Evolutionary conservation across 768 basidiomycete genomes (phyloP).

Genomic region (Kwoniella sp.): DNA sequence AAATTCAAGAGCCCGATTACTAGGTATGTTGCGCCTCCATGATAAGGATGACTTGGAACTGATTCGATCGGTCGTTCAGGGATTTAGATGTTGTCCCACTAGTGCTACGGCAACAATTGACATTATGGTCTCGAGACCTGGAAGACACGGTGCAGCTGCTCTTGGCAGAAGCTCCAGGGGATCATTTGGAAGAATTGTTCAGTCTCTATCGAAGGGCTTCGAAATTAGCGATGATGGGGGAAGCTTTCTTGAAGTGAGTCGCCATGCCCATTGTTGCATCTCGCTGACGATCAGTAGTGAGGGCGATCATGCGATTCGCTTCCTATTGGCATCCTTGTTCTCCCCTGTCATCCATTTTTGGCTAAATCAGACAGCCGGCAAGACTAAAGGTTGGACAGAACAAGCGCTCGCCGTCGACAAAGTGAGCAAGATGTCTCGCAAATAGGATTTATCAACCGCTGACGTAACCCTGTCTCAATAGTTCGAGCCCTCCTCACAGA

Average conservation of each 20-base stretch:
- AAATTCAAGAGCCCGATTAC: constrained; percentile 81
- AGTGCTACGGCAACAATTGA: constrained; percentile 35
- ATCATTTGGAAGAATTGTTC: constrained; percentile 71
- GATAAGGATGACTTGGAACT: not conserved
- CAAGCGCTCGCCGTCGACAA: constrained; percentile 82
- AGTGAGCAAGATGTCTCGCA: constrained; percentile 58
- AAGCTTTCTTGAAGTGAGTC: constrained; percentile 78
- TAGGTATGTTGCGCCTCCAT: constrained; percentile 62
- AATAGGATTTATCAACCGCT: not conserved
- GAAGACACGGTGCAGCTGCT: constrained; percentile 27
- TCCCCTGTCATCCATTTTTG: constrained; percentile 85
- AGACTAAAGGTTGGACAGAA: constrained; percentile 92
- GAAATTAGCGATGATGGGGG: constrained; percentile 74
- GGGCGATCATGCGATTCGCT: constrained; percentile 57
- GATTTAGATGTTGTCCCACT: constrained; percentile 37
- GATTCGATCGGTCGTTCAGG: constrained; percentile 1
- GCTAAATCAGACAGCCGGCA: constrained; percentile 82
- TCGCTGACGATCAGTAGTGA: not conserved
- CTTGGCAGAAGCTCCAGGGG: constrained; percentile 8
- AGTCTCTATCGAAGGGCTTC: constrained; percentile 78
- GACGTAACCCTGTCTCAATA: constrained; percentile 8
- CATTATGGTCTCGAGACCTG: constrained; percentile 39
- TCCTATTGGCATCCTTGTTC: constrained; percentile 77
- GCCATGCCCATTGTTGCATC: constrained; percentile 9
- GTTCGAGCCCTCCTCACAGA: constrained; percentile 71